Evolutionary conservation across 345 rosid species (phyloP), one percentile per base, ranked within the genome.

Genomic region (Hypericum perforatum): DNA sequence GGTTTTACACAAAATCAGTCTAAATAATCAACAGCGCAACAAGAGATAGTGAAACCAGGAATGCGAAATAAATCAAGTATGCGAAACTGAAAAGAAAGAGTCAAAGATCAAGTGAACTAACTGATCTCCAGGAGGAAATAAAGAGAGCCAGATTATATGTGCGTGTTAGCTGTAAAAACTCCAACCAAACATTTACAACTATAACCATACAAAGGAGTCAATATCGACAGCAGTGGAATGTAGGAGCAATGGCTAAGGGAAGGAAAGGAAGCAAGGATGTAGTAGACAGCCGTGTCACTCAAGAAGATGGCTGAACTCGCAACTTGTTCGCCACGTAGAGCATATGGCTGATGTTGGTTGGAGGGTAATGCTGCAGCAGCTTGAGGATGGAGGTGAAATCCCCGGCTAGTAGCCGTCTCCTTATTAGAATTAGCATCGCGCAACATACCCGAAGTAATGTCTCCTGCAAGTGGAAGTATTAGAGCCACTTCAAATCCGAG

Each of bases 261-360:
- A 45, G 5, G 16, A 45, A 16, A 45, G 49, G 49, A 46, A 14
- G 14, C 50, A 13, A 46, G 8, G 8, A 12, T 13, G 29, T 3
- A 12, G 22, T 32, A 13, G 7, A 46, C 15, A 42, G n/a, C 12
- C 11, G 13, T 14, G 11, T 32, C 13, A 38, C 60, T 70, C 52
- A 82, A 65, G 37, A 64, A 7, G 67, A 50, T 9, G 70, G 74
- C 52, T 55, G 71, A 32, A 51, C 52, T 8, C 92, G 92, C 70
- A 91, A 70, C 69, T 91, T 91, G 72, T 85, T 85, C 54, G 96
- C 98, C 12, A 92, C 90, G 61, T 85, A 88, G 53, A 92, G 83
- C 59, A 92, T 71, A 76, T 92, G 98, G 57, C 81, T 74, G 67
- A 84, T 73, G 70, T 78, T 88, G 56, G 94, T 75, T 11, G 86